These are phyloP conservation scores for Coniochaeta ligniaria DNA, from an alignment of 2,329 filamentous ascomycete genomes.

Conservation along the genomic window DNA sequence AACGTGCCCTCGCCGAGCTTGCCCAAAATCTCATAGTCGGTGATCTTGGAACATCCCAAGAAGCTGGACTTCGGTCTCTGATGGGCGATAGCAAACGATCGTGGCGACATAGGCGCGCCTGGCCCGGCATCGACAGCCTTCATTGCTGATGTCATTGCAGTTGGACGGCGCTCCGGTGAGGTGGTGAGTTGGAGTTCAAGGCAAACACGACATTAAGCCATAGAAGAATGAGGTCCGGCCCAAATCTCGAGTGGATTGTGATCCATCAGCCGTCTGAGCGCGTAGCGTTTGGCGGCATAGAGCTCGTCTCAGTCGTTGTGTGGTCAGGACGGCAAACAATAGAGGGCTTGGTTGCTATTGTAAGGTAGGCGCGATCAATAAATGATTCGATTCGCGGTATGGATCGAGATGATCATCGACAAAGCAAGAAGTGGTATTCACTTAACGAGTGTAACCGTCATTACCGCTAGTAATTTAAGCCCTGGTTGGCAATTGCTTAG, in stretches of 20 bases:
- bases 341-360: conserved; percentile 5
- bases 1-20: conserved; percentile 96
- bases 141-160: neutral
- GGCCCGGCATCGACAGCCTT: neutral
- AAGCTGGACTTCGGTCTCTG: conserved; percentile 56
- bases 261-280: conserved; percentile 1
- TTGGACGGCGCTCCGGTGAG: neutral
- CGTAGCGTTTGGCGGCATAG: neutral
- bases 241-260: neutral
- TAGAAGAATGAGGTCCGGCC: neutral
- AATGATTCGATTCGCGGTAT: neutral
- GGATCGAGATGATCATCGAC: neutral
- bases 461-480: neutral
- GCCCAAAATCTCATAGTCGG: conserved; percentile 69
- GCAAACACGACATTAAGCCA: neutral
- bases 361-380: neutral
- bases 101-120: conserved; percentile 32
- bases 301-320: neutral
- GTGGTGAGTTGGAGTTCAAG: neutral
- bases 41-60: conserved; percentile 75
- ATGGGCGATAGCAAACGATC: conserved; percentile 49
- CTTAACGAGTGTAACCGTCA: neutral
- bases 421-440: neutral
- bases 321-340: neutral
- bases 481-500: neutral